Evolutionary conservation across 495 filamentous ascomycete genomes (phyloP), one percentile per base, ranked within the genome.

Genomic region (Aspergillus taichungensis): DNA sequence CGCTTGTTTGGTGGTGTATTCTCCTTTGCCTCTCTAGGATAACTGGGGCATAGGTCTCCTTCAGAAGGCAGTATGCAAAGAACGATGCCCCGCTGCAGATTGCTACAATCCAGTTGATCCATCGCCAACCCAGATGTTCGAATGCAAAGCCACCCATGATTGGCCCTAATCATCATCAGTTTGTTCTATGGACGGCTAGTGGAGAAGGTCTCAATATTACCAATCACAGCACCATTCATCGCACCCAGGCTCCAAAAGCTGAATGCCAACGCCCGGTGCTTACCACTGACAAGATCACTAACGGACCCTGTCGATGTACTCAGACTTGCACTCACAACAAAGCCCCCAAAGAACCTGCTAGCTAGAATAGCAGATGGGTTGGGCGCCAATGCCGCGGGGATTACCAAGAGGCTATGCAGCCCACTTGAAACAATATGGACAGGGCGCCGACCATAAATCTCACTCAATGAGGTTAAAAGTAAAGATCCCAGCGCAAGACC

Each of bases 61-160:
- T 4, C 18, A 24, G 18, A 24, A 24, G 72, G 55, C 40, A 77
- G 66, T 48, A 42, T 13, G 74, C 53, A 12, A 70, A 11, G 13
- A 75, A 68, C 1, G 74, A 74, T 0, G 72, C 67, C 3, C 77
- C 82, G 0, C 72, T 67, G 3, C 82, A 60, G 32, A 90, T 87
- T 34, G 90, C 61, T 6, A 83, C 76, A n/a, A 94, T 60, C 85
- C 88, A 94, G 58, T 84, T 85, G 3, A 77, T 81, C 85, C 85
- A 91, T 34, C 85, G 61, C 88, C 88, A 94, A 6, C 87, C 85
- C 13, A 88, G 70, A 56, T 83, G 80, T 49, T 69, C 53, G 29
- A 53, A 63, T 0, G 84, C 74, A 52, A 88, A 88, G 0, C 87
- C 87, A 6, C 84, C 87, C 38, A 89, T 79, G 3, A 87, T 63